Base-by-base conservation (phyloP, 208 protist genomes). In the Angomonas deanei region DNA sequence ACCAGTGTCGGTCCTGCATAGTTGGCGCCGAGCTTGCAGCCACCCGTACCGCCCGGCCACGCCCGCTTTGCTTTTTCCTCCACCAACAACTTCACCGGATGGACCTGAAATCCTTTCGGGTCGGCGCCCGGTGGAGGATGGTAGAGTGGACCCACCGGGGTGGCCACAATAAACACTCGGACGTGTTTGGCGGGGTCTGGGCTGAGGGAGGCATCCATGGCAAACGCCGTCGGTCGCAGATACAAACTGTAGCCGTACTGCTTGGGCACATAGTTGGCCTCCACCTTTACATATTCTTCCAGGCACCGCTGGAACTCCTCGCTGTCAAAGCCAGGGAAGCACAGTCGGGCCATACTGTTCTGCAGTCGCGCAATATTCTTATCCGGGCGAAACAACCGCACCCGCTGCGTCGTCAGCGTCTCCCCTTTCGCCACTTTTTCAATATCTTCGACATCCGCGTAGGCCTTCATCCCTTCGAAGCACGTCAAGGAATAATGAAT, bases 401-500 rank as follows among this genome's bases (percentile, higher is more conserved):
- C 57, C 24, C 60, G 67, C 28, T 66, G 68, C 24, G 65, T 26
- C 52, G 31, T 47, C 32, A 74, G 60, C 38, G 21, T 47, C 72
- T 86, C 73, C 3, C 76, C 76, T 23, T 48, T 68, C 38, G 63
- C 17, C 33, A 52, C 72, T 50, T 62, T 69, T 19, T 82, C 68
- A 46, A 92, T 94, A 13, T 93, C 74, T 0, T 66, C 46, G 10
- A 73, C 63, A 50, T 97, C 78, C 31, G 87, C 88, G 80, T 99
- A 99, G 24, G 97, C 98, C 80, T 99, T 99, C 81, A 99, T 89
- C 31, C 98, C 98, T 73, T 99, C 98, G 68, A 99, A 99, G 84
- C 95, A 98, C 72, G 78, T 62, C 23, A 84, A 32, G 0, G 67
- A 97, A 73, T 99, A 99, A 69, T 99, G 98, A 13, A 99, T 71